These are phyloP conservation scores for Penicillium sp. DNA, from an alignment of 2,329 filamentous ascomycete genomes.

Conservation along the genomic window DNA sequence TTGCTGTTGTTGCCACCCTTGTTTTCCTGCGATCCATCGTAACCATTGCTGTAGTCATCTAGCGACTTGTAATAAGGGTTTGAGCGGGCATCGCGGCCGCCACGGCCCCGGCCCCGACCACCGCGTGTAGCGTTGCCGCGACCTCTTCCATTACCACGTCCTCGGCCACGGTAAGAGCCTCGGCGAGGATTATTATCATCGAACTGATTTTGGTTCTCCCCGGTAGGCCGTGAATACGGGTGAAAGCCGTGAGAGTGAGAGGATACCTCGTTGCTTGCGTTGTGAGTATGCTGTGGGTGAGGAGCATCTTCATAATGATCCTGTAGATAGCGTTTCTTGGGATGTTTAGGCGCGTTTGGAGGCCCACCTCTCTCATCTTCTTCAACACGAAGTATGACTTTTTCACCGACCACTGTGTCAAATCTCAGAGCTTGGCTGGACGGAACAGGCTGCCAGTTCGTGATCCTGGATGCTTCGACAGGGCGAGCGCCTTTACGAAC, in stretches of 20 bases:
- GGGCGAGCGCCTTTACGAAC: constrained; percentile 73
- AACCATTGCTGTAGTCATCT: constrained; percentile 54
- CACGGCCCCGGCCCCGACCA: constrained; percentile 47
- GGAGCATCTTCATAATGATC: constrained; percentile 54
- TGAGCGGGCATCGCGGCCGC: constrained; percentile 44
- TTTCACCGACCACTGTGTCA: constrained; percentile 82
- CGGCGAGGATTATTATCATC: constrained; percentile 46
- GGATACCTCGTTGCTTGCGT: constrained; percentile 23
- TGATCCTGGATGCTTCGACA: constrained; percentile 76
- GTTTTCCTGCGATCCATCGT: constrained; percentile 34
- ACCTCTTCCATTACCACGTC: constrained; percentile 33
- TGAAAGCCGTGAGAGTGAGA: constrained; percentile 20
- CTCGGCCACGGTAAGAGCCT: constrained; percentile 33
- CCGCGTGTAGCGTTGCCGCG: constrained; percentile 38
- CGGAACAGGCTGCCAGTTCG: constrained; percentile 76
- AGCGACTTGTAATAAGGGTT: constrained; percentile 63
- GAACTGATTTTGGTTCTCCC: constrained; percentile 25
- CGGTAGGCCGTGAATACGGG: constrained; percentile 29
- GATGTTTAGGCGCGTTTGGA: neutral
- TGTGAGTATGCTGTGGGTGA: constrained; percentile 26
- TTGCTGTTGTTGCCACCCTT: constrained; percentile 26
- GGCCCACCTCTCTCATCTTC: constrained; percentile 49
- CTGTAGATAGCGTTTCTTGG: constrained; percentile 37
- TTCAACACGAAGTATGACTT: constrained; percentile 78
- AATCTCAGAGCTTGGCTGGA: constrained; percentile 71